Evolutionary conservation across 2,329 filamentous ascomycete genomes (phyloP), one percentile per base, ranked within the genome.

Genomic region (Diaporthe ampelina): DNA sequence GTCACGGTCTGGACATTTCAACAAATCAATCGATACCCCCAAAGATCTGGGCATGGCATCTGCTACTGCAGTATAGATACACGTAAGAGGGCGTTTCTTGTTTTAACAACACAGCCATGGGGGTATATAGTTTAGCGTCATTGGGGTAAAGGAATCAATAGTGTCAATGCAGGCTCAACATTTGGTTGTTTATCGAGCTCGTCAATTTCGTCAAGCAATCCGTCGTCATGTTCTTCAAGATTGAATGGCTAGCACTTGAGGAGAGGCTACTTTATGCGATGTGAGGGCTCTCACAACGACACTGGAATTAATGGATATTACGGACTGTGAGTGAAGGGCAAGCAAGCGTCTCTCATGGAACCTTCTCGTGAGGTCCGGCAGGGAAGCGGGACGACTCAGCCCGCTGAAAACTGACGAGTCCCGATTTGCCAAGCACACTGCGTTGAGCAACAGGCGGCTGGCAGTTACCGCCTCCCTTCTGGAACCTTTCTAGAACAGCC

Each of bases 1-100:
- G 37, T 57, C 59, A 70, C 56, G 52, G 72, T 52, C 72, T 65
- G 72, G 32, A 68, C 17, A 63, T 71, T 57, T 57, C 50, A 43
- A 74, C 54, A 73, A 21, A 48, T 69, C 57, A 71, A 71, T 74
- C 65, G 72, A 74, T 74, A 74, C 72, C 72, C 72, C 67, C 40
- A 24, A 45, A 32, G 59, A 63, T 45, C 43, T 45, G 70, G 70
- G 45, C 58, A 43, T 26, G 35, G 70, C 24, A 37, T 48, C 35
- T 52, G 26, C 50, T 21, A 45, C 24, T 35, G 54, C 26, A 56
- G 45, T 9, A 43, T 72, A 72, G 59, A 70, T 43, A 70, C 26
- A 52, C 29, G 48, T 43, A 57, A 26, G 43, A 56, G 32, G 58
- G 67, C 37, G 72, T 61, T 54, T 59, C 67, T 71, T 74, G 63